Evolutionary conservation across 2,329 filamentous ascomycete genomes (phyloP), one percentile per base, ranked within the genome.

Genomic region (Akanthomyces dipterigenus): DNA sequence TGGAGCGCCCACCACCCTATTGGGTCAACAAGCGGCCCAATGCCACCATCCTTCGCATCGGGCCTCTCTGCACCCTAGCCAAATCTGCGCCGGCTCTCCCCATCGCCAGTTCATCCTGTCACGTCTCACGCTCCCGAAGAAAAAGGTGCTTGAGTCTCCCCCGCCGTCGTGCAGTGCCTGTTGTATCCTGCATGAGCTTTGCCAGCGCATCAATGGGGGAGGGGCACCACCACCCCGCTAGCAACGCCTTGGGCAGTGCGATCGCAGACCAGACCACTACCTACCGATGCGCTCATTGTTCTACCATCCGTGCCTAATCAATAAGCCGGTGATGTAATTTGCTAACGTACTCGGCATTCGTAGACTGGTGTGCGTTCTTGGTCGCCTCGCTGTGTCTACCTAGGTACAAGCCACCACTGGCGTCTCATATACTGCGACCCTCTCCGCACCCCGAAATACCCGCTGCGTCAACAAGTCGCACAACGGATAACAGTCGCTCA

Each of bases 141-240:
- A 54, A 24, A 54, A 31, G 20, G 28, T 60, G 58, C 14, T 54
- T 38, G 28, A 45, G 12, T 48, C 22, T 38, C 45, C 57, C 49
- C 38, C 42, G 34, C 58, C 26, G 58, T 38, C 50, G 18, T 61
- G 59, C 59, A 55, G 36, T 55, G 9, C 43, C 51, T 42, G 31
- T 55, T 51, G 42, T 42, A 24, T 49, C 26, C 28, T 55, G 59
- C 59, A 55, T 50, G 43, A 38, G 24, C 45, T 54, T 40, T 61
- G 59, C 59, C 59, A 61, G 59, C 59, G 59, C 59, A 61, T 61
- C 51, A 20, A 61, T 54, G 42, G 58, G 57, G 50, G 58, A 48
- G 58, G 58, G 56, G 46, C 46, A 56, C 14, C 53, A 55, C 53
- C 56, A 48, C 42, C 46, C 57, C 57, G 43, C 57, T 31, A 45